Evolutionary conservation across 306 rosid species (phyloP), one percentile per base, ranked within the genome.

Genomic region (Spatholobus suberectus): DNA sequence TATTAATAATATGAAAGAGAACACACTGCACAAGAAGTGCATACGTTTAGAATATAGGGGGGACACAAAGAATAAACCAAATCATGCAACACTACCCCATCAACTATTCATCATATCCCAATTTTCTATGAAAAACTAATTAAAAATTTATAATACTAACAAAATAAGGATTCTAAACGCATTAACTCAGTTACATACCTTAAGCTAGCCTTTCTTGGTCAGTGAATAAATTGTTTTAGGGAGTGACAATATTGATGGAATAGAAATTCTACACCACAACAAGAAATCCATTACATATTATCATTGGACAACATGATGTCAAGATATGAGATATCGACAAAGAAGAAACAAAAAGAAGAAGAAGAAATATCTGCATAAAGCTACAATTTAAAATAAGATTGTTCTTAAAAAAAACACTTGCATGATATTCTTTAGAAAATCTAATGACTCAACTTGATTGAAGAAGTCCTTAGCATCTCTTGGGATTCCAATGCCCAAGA

Each of bases 401-500:
- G 74, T 47, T 46, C 24, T 51, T 59, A 13, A 67, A 80, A n/a
- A 78, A 75, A 79, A 47, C 68, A 86, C 91, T 90, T 86, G 73
- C 99, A 91, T 91, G 81, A 90, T 96, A 83, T 59, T 91, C 85
- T 96, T 97, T 81, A 96, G 85, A 84, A 85, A 73, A 80, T 97
- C 89, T 82, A 96, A 88, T 24, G 97, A 89, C 70, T 96, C 97
- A 76, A 94, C 75, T 87, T 96, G 99, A 84, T 92, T 68, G 84
- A 92, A 96, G 52, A 96, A 92, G 84, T 94, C 99, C 68, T 89
- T 92, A 44, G 95, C 78, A 89, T 94, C 91, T 70, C 98, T 97
- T 35, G 98, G 99, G 88, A 92, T 79, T 81, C 99, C 99, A 59
- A 94, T 86, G 70, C 97, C 94, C 74, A 96, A 91, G 84, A 96